Conservation (phyloP, 345 rosid species). For the Brassica cretica region DNA sequence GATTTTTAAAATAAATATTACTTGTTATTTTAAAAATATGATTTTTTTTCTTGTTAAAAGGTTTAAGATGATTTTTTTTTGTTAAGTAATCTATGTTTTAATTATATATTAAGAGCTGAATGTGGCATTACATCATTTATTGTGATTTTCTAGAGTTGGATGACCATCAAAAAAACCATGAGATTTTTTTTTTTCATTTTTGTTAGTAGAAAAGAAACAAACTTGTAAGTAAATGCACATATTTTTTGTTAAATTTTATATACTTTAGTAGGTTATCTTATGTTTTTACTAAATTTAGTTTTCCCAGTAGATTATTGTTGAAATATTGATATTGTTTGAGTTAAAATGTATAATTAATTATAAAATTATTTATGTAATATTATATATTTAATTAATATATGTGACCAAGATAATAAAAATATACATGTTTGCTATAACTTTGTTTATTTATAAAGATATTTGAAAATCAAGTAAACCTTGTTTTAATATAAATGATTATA, state of each 20-base stretch:
- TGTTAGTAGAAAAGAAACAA: background rate
- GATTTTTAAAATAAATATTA: too few species aligned
- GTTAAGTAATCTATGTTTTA: background rate
- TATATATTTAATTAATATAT: too few species aligned
- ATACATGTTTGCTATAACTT: background rate
- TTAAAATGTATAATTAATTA: background rate
- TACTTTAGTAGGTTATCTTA: background rate
- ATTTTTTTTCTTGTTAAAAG: too few species aligned
- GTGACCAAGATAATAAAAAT: background rate
- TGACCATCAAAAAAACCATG: too few species aligned
- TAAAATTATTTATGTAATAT: too few species aligned
- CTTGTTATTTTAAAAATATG: background rate
- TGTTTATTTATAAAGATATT: too few species aligned
- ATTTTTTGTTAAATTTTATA: background rate
- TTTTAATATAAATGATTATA: background rate
- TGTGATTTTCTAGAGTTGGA: too few species aligned
- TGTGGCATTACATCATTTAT: background rate
- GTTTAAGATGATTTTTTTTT: background rate
- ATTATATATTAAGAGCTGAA: background rate
- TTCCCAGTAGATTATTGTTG: background rate
- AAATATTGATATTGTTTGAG: background rate
- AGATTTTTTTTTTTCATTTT: background rate
- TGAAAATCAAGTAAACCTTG: too few species aligned
- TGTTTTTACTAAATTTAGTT: background rate
- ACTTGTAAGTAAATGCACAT: background rate